Percentiles rank a stretch among this genome's conserved stretches.
phyloP scores from a whole-genome alignment of 106 monocot genomes.

The Acorus calamus region DNA sequence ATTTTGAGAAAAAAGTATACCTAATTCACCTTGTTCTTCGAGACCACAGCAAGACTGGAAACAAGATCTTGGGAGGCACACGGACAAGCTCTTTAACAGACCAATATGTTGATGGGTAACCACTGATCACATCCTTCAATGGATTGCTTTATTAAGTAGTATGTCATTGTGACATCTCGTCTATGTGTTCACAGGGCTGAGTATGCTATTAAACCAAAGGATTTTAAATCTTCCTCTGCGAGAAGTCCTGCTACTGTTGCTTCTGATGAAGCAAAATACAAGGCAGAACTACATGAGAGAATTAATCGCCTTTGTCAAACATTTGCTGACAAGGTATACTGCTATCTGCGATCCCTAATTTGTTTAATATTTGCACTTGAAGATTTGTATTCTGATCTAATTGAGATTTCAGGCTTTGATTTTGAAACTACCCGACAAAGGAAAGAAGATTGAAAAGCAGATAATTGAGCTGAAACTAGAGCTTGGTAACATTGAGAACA shows the following conservation, averaged over 20 bases:
- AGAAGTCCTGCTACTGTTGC: not conserved
- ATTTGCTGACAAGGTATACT: constrained; percentile 40
- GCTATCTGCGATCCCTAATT: not conserved
- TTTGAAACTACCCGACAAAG: constrained; percentile 53
- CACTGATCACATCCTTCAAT: too few species aligned
- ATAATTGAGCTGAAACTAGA: constrained; percentile 35
- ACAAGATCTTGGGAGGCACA: constrained; percentile 15
- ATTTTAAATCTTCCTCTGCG: constrained; percentile 19
- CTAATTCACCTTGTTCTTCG: not conserved
- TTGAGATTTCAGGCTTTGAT: constrained; percentile 36
- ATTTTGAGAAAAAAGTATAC: not conserved
- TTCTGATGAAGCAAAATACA: constrained; percentile 14
- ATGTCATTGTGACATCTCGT: not conserved
- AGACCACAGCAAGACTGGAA: constrained; percentile 16
- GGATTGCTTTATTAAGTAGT: not conserved
- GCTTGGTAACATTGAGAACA: constrained; percentile 17
- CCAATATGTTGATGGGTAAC: constrained; percentile 29
- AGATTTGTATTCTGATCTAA: not conserved
- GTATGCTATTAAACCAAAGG: constrained; percentile 61
- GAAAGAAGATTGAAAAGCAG: constrained; percentile 49
- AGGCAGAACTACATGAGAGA: constrained; percentile 40
- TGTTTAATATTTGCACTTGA: not conserved
- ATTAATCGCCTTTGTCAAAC: constrained; percentile 55
- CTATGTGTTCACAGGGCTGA: constrained; percentile 22
- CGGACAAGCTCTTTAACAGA: constrained; percentile 13